These are phyloP conservation scores for Mucuna pruriens DNA, from an alignment of 306 rosid species.

Conservation along the genomic window DNA sequence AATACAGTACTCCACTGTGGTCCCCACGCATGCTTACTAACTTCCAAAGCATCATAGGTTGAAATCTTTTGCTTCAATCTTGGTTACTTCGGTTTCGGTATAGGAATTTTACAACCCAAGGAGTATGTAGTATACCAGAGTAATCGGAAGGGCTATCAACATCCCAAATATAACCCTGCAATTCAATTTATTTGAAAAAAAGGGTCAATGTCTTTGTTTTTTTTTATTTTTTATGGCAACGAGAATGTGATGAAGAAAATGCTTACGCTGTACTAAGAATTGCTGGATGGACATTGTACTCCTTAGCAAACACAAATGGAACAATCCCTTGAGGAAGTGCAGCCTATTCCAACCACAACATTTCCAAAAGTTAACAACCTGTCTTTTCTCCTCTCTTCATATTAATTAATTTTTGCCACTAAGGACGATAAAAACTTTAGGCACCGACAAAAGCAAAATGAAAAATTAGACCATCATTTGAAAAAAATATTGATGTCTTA, in stretches of 20 bases:
- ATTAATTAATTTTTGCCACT: neutral
- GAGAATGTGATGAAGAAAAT: neutral
- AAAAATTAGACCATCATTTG: neutral
- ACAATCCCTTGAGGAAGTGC: conserved; percentile 99
- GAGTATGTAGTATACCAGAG: conserved; percentile 60
- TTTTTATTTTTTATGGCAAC: neutral
- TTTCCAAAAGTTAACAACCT: conserved; percentile 11
- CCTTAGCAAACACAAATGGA: conserved; percentile 95
- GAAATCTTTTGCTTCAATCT: neutral
- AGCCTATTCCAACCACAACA: conserved; percentile 55
- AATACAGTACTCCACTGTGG: neutral
- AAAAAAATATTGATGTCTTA: neutral
- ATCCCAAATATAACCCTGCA: conserved; percentile 68
- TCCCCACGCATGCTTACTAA: conserved; percentile 27
- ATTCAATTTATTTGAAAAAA: neutral
- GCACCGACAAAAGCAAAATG: neutral
- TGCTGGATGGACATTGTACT: conserved; percentile 94
- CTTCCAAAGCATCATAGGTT: conserved; percentile 34
- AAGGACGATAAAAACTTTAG: neutral
- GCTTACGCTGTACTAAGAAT: conserved; percentile 92
- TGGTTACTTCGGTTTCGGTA: neutral
- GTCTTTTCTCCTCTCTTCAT: neutral
- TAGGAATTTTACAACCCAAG: conserved; percentile 47
- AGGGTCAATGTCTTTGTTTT: neutral
- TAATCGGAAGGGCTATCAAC: conserved; percentile 64